Base-by-base conservation (phyloP, 129 eudicot species). In the Artemisia annua region DNA sequence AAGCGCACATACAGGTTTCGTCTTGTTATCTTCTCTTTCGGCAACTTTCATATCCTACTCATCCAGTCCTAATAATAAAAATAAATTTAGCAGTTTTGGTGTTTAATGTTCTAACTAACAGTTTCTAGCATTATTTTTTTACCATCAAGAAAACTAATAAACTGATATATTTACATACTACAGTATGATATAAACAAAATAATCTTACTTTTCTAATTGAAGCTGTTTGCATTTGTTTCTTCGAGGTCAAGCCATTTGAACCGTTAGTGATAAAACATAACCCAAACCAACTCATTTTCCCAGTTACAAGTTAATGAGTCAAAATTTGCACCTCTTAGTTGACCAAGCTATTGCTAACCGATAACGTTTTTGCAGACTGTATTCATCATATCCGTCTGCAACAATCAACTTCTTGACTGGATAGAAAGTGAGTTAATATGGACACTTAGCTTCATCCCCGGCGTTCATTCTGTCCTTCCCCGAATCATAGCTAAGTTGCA, bases 1-100 rank as follows among this genome's bases (percentile, higher is more conserved):
- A 92, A 82, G 83, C 95, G 49, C 91, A 89, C 79, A 87, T 92
- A 63, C 98, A 92, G 96, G 98, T 89, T 60, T 30, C 70, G 26
- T 44, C 32, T 55, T n/a, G 32, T 63, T 52, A 46, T 79, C 5
- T 10, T 52, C 39, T 57, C 64, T 74, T 14, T 15, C 4, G 18
- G 54, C 14, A 26, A 52, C 3, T 61, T 3, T 67, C 1, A 13
- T 62, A 46, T 15, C 53, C 28, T 5, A 19, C n/a, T 70, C 52
- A 32, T 71, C 20, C 26, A 50, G 15, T 52, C 28, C 22, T 63
- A 63, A 63, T 6, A 24, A 50, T 64, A n/a, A 22, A 48, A 11
- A 16, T 51, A 18, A 43, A 17, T n/a, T 39, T 13, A 54, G 53
- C 39, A 60, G 17, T 11, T 58, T 24, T 60, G 24, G 20, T 56